Conservation (phyloP, 106 monocot species). For the Hemerocallis citrina region DNA sequence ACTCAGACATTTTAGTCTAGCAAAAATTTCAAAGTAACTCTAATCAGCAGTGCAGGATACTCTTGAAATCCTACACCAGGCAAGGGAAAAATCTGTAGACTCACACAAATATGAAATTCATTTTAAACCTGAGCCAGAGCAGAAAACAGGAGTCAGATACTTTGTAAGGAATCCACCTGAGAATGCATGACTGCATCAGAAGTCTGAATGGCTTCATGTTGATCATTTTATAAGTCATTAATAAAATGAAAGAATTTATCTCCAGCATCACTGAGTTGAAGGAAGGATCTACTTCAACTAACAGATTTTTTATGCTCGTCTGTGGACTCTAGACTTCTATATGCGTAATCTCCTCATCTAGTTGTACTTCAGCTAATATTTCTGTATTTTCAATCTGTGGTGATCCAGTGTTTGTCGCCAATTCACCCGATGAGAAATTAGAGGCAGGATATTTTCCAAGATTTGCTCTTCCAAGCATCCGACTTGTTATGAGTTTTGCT, state of each 20-base stretch:
- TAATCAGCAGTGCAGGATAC: too few species aligned
- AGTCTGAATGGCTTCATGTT: constrained; percentile 40
- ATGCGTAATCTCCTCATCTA: constrained; percentile 22
- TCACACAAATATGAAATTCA: too few species aligned
- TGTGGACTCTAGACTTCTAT: constrained; percentile 11
- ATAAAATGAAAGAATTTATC: constrained; percentile 94
- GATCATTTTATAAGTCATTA: constrained; percentile 54
- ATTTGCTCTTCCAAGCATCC: constrained; percentile 89
- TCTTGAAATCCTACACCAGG: too few species aligned
- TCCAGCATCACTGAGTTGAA: constrained; percentile 74
- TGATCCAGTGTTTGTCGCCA: constrained; percentile 27
- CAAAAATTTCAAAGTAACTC: too few species aligned
- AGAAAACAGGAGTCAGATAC: too few species aligned
- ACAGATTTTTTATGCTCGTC: constrained; percentile 24
- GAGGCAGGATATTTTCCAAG: constrained; percentile 31
- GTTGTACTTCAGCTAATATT: constrained; percentile 30
- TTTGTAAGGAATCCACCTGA: constrained; percentile 46
- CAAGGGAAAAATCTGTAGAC: too few species aligned
- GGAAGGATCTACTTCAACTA: constrained; percentile 45
- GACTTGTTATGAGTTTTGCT: constrained; percentile 68
- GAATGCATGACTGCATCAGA: constrained; percentile 18
- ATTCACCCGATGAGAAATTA: constrained; percentile 66
- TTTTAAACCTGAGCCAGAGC: too few species aligned
- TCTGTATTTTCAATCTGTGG: constrained; percentile 25
- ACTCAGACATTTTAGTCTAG: too few species aligned